phyloP scores from a whole-genome alignment of 768 basidiomycete species.

The Collybia sordida region DNA sequence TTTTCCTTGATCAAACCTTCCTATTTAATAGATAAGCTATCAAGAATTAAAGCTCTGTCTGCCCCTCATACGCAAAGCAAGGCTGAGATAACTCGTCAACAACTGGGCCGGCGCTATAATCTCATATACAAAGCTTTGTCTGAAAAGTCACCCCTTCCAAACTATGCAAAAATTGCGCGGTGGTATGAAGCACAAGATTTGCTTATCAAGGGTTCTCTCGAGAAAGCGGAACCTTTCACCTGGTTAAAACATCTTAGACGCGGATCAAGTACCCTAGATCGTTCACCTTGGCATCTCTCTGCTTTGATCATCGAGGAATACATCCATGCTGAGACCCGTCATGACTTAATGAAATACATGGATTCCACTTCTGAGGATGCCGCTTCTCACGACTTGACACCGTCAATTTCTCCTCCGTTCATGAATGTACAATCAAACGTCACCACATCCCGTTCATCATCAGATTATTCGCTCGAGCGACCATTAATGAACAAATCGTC shows the following conservation, averaged over 20 bases:
- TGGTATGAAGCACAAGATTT: constrained; percentile 61
- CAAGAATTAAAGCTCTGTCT: constrained; percentile 47
- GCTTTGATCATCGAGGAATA: constrained; percentile 73
- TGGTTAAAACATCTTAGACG: constrained; percentile 70
- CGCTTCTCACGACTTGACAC: constrained; percentile 16
- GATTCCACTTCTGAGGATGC: constrained; percentile 44
- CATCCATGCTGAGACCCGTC: constrained; percentile 36
- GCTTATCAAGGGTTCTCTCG: constrained; percentile 50
- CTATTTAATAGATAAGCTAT: constrained; percentile 51
- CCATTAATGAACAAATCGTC: constrained; percentile 38
- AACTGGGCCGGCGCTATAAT: constrained; percentile 64
- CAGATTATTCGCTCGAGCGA: constrained; percentile 37
- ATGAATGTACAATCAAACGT: constrained; percentile 20
- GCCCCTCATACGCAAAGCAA: constrained; percentile 60
- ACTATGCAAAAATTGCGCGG: constrained; percentile 48
- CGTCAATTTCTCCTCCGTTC: constrained; percentile 18
- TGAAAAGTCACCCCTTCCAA: constrained; percentile 29
- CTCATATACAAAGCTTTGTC: constrained; percentile 44
- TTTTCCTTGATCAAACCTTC: neutral
- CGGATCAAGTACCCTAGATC: constrained; percentile 25
- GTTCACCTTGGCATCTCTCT: constrained; percentile 62
- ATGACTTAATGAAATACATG: constrained; percentile 29
- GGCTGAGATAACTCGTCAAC: constrained; percentile 61
- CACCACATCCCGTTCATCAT: constrained; percentile 28
- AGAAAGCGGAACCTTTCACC: constrained; percentile 66